Evolutionary conservation across 2,329 filamentous ascomycete species (phyloP).

Genomic region (Stagonosporopsis rhizophila): DNA sequence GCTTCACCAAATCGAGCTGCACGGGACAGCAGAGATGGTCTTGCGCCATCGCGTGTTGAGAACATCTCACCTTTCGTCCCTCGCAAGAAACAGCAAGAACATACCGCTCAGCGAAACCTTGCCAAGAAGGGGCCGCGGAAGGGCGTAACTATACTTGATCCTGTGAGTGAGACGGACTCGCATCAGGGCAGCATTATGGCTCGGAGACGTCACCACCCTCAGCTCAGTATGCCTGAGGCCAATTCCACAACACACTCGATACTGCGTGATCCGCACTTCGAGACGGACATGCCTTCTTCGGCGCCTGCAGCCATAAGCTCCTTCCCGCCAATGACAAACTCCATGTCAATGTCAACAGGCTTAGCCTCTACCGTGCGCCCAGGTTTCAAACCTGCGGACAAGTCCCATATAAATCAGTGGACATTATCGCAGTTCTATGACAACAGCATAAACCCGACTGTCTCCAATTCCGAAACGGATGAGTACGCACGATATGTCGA

Average conservation of each 20-base stretch:
- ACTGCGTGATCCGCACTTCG: conserved; percentile 50
- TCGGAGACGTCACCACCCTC: conserved; percentile 30
- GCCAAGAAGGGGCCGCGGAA: conserved; percentile 70
- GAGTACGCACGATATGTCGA: conserved; percentile 89
- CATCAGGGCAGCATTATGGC: conserved; percentile 28
- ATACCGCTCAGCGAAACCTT: conserved; percentile 65
- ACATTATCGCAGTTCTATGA: conserved; percentile 86
- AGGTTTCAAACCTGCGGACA: conserved; percentile 67
- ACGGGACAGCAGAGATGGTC: conserved; percentile 76
- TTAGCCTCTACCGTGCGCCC: conserved; percentile 34
- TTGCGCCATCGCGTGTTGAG: conserved; percentile 74
- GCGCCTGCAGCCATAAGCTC: conserved; percentile 24
- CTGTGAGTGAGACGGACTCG: conserved; percentile 53
- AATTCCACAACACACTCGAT: conserved; percentile 52
- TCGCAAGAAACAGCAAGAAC: conserved; percentile 62
- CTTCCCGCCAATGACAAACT: conserved; percentile 39
- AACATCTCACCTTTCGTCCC: conserved; percentile 89
- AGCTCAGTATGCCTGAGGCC: conserved; percentile 39
- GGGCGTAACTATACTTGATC: conserved; percentile 73
- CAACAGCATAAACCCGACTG: conserved; percentile 84
- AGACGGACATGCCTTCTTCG: conserved; percentile 35
- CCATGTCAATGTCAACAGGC: conserved; percentile 37
- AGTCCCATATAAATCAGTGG: conserved; percentile 84
- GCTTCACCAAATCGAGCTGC: conserved; percentile 82
- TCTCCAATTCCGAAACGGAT: conserved; percentile 76